Base-by-base conservation (phyloP, 306 rosid genomes). In the Lathyrus sativus region DNA sequence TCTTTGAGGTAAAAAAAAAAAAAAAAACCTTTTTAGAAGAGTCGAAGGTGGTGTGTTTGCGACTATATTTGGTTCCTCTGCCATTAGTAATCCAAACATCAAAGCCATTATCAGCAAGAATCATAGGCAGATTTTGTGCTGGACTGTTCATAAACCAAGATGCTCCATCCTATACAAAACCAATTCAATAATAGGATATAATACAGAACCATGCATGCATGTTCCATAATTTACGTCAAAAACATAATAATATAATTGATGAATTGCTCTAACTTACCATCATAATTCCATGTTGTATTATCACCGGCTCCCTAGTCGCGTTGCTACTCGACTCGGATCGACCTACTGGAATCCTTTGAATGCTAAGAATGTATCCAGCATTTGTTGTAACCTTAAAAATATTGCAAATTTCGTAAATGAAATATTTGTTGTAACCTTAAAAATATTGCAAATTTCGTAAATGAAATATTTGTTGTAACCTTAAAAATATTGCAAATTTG, bases 21-120 rank as follows among this genome's bases (percentile, higher is more conserved):
- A 12, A 10, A 28, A 43, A 28, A 14, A 51, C 61, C 9, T 46
- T 67, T 41, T n/a, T 4, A 38, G 62, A 15, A 2, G 91, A 33
- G 55, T 78, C 73, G 11, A 85, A 60, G 48, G 82, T 45, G 8
- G 49, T 79, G 77, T 89, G 98, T 39, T 65, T 59, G 13, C 80
- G 81, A 73, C 98, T 92, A 53, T 76, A 92, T 64, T 88, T 73
- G 49, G 96, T 92, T 74, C 96, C 96, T 81, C 96, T 79, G 24
- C 80, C 26, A 67, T 89, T 87, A 7, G 83, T 59, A 51, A 92
- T 80, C 96, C 96, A 92, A 15, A 89, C 95, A 24, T 92, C 98
- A 18, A 70, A 88, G 4, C 93, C 97, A 6, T 67, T 58, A 26
- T 91, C 93, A 0, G 91, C 93, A 13, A 91, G 75, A 77, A 83